Evolutionary conservation across 2,329 filamentous ascomycete species (phyloP).

Genomic region (Cladosporium cucumerinum): DNA sequence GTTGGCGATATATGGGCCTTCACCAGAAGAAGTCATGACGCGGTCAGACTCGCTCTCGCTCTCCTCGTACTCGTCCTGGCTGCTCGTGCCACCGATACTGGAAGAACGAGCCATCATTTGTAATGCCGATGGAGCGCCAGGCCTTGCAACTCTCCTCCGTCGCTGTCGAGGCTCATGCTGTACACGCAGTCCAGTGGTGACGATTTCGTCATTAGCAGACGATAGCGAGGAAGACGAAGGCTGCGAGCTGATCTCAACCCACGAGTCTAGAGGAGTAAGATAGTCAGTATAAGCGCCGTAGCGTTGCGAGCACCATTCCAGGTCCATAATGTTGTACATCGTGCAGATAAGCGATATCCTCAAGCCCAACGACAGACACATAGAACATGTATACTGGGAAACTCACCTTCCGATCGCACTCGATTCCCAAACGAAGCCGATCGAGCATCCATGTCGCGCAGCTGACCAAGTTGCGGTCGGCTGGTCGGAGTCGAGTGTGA

Average conservation of each 20-base stretch:
- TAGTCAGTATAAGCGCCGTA: constrained; percentile 28
- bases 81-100: constrained; percentile 57
- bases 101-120: constrained; percentile 43
- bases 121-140: constrained; percentile 41
- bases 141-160: constrained; percentile 49
- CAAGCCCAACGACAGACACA: neutral
- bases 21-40: constrained; percentile 61
- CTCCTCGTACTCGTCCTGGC: constrained; percentile 92
- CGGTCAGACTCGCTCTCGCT: constrained; percentile 86
- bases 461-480: constrained; percentile 23
- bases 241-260: constrained; percentile 90
- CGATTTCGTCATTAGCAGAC: constrained; percentile 79
- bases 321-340: constrained; percentile 2
- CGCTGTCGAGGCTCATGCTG: constrained; percentile 63
- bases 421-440: constrained; percentile 31
- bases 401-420: constrained; percentile 32
- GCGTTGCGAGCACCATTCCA: neutral
- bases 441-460: constrained; percentile 28
- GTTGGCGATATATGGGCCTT: constrained; percentile 42
- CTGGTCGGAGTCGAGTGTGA: constrained; percentile 2
- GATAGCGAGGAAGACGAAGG: constrained; percentile 92
- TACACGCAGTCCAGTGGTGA: constrained; percentile 81
- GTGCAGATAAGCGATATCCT: neutral
- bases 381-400: neutral
- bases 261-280: constrained; percentile 68